Conservation (phyloP, 441 rosid genomes). For the Euphorbia schlechtendalii region DNA sequence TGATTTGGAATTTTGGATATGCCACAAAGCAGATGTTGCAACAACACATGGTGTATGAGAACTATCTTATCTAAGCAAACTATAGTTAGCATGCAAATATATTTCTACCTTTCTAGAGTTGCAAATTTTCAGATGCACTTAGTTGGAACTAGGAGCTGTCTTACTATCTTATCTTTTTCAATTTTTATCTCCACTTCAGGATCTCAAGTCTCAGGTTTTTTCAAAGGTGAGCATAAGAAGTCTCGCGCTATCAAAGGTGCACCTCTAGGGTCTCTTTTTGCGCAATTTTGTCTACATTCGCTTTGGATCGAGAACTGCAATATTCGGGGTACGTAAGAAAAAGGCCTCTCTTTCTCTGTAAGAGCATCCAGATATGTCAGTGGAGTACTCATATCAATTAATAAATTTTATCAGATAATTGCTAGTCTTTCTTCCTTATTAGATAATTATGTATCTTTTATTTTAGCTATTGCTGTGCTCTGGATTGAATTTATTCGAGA, state of each 20-base stretch:
- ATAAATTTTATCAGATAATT: background rate
- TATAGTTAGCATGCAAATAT: background rate
- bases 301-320: conserved; percentile 95
- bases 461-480: conserved; percentile 80
- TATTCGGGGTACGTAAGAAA: conserved; percentile 67
- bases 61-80: background rate
- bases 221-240: conserved; percentile 56
- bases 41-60: background rate
- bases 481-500: conserved; percentile 98
- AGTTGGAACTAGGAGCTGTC: background rate
- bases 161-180: conserved; percentile 8
- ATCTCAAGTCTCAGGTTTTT: conserved; percentile 37
- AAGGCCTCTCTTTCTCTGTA: conserved; percentile 11
- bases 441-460: conserved; percentile 20
- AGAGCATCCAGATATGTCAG: background rate
- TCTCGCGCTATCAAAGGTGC: conserved; percentile 92
- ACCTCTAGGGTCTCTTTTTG: conserved; percentile 72
- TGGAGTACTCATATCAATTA: background rate
- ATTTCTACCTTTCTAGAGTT: background rate
- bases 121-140: background rate
- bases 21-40: background rate
- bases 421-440: conserved; percentile 16
- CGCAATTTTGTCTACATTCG: conserved; percentile 78
- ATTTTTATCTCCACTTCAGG: conserved; percentile 34
- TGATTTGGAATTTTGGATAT: too few relatives aligned